Evolutionary conservation across 257 asterid species (phyloP), one percentile per base, ranked within the genome.

Genomic region (Gentiana macrophylla): DNA sequence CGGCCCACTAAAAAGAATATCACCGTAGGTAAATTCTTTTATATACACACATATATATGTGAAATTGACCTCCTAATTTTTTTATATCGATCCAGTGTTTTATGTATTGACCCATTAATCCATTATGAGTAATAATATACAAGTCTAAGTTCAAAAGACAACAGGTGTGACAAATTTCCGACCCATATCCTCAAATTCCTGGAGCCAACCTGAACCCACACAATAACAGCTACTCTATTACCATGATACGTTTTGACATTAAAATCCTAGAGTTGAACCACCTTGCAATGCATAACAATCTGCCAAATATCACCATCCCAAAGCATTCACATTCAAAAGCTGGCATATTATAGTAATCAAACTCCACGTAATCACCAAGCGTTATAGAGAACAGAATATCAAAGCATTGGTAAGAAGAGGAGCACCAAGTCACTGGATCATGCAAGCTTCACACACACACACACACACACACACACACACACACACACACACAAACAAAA

Each of bases 331-430:
- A 62, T 52, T 37, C 69, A 32, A 48, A 66, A 45, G 58, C 61
- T 32, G 46, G 37, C 63, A 67, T 56, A 65, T 57, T 12, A 57
- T 43, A 37, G 47, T 35, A 46, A 66, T 49, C 70, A 55, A 5
- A 53, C 65, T 49, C 43, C 15, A 50, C 58, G 45, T 67, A 72
- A 56, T 59, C 53, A 50, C 34, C 24, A 56, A 63, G 49, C 67
- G 6, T 65, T 56, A 47, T 48, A 68, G 51, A 54, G 53, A 65
- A 60, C 52, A 53, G 32, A 59, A 68, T 35, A 46, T 44, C 61
- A 57, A 73, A 58, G 45, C 63, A 9, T 51, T 60, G 35, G 57
- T 71, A 59, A 60, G 71, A 69, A 72, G 58, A 57, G 58, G 53
- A 41, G 53, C 54, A 37, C 37, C 59, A 36, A 59, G 62, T 50